Evolutionary conservation across 805 yeast genomes (phyloP), one percentile per base, ranked within the genome.

Genomic region (Lipomyces sp.): DNA sequence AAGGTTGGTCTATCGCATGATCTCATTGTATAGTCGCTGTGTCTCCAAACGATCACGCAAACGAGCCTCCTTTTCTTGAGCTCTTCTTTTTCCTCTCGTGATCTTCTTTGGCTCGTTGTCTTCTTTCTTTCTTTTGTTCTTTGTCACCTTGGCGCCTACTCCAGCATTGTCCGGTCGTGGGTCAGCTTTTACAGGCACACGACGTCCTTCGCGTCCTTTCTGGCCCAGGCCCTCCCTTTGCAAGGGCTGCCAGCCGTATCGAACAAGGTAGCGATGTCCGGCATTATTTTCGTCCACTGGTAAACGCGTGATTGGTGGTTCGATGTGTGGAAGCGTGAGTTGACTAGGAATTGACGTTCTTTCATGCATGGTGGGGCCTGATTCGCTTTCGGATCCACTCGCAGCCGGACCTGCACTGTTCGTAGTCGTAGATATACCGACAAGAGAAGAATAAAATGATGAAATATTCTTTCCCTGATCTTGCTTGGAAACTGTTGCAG

Each of bases 241-340:
- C 11, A 63, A 34, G 4, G 69, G 70, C n/a, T 55, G n/a, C 71
- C 71, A 67, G 33, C 71, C 71, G 54, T 67, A 67, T 15, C 61
- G 57, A 11, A 62, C 66, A 11, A 67, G 55, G 29, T 67, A 67
- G 33, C 60, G 50, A 30, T 62, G 66, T 7, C 71, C 71, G 5
- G 64, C 57, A n/a, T 55, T 57, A 35, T 37, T 11, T 37, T 60
- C 59, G 32, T 66, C 64, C 24, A 67, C 69, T 10, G 69, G 69
- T 13, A 67, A 51, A 24, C 45, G 60, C 29, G 55, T 55, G 11
- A 66, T 55, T 11, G 71, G 70, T 2, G 71, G 63, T 10, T 62
- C 64, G 10, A 62, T 24, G 32, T 63, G 70, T 35, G 60, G 56
- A 24, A 60, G 60, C 45, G 59, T 55, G 18, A 64, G 65, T 18